Percentiles rank a stretch among this genome's conserved stretches.
phyloP scores from a whole-genome alignment of 1,284 basidiomycete species.

The Cryptococcus jaspeensis region DNA sequence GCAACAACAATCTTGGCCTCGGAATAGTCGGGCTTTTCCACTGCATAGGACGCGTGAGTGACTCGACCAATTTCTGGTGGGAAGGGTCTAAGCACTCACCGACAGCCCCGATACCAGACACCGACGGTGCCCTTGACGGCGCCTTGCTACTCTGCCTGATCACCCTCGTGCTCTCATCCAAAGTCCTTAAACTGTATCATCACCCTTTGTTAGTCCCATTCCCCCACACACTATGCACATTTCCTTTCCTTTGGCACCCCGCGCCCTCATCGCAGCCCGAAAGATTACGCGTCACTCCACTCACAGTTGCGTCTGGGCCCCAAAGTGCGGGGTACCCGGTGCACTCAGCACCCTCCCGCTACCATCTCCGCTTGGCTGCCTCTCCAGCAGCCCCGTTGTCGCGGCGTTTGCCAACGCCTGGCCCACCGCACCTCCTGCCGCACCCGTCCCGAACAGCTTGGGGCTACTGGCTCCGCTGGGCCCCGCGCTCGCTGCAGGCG shows the following conservation, averaged over 20 bases:
- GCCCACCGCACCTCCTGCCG: background rate
- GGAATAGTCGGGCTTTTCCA: constrained; percentile 95
- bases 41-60: constrained; percentile 49
- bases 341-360: constrained; percentile 18
- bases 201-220: background rate
- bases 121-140: constrained; percentile 46
- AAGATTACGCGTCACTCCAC: constrained; percentile 6
- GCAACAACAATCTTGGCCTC: constrained; percentile 98
- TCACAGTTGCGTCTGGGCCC: constrained; percentile 47
- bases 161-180: constrained; percentile 50
- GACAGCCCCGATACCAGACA: constrained; percentile 52
- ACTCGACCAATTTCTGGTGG: background rate
- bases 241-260: no score
- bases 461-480: constrained; percentile 15
- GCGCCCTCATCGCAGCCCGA: background rate
- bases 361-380: constrained; percentile 10
- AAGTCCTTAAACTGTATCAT: constrained; percentile 36
- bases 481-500: constrained; percentile 37
- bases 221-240: no score
- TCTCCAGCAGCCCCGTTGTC: constrained; percentile 1
- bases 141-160: constrained; percentile 44
- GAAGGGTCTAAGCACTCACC: constrained; percentile 27
- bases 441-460: constrained; percentile 5
- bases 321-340: constrained; percentile 51
- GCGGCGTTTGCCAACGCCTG: background rate